phyloP scores from a whole-genome alignment of 2,329 filamentous ascomycete genomes.

The Pseudopithomyces maydicus region DNA sequence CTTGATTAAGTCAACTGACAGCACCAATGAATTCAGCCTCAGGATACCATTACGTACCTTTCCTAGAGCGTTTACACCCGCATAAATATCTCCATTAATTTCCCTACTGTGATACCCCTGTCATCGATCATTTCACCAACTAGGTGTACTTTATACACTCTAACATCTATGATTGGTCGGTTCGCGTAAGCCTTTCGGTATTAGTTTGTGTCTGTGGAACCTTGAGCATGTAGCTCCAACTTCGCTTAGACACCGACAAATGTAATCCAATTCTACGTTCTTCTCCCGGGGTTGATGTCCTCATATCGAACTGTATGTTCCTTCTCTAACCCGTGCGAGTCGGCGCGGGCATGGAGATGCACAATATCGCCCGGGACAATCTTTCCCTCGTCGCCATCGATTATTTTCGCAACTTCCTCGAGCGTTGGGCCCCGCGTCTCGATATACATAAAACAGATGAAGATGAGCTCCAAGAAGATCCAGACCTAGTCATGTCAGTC shows the following conservation, averaged over 20 bases:
- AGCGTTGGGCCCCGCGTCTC: conserved; percentile 74
- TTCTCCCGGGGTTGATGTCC: neutral
- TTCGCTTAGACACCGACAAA: neutral
- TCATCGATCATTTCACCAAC: no score
- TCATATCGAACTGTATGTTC: conserved; percentile 8
- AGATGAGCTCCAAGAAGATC: conserved; percentile 64
- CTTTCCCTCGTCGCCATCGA: conserved; percentile 66
- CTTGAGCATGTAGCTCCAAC: neutral
- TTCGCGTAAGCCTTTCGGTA: neutral
- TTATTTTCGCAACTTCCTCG: conserved; percentile 72
- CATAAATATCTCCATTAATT: no score
- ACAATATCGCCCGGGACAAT: conserved; percentile 35
- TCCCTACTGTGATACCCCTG: no score
- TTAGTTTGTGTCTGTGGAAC: no score
- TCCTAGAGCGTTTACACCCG: no score
- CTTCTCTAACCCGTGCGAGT: conserved; percentile 32
- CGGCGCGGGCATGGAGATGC: conserved; percentile 19
- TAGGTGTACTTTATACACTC: no score
- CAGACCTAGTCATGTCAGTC: conserved; percentile 50
- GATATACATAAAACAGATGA: conserved; percentile 70
- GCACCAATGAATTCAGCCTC: no score
- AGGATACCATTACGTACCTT: no score
- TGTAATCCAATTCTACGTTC: no score
- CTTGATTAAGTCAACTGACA: no score
- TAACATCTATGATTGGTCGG: neutral